Percentiles rank a stretch among this genome's conserved stretches.
Conservation (phyloP, 2,329 filamentous ascomycete species). For the Berkeleyomyces rouxiae region DNA sequence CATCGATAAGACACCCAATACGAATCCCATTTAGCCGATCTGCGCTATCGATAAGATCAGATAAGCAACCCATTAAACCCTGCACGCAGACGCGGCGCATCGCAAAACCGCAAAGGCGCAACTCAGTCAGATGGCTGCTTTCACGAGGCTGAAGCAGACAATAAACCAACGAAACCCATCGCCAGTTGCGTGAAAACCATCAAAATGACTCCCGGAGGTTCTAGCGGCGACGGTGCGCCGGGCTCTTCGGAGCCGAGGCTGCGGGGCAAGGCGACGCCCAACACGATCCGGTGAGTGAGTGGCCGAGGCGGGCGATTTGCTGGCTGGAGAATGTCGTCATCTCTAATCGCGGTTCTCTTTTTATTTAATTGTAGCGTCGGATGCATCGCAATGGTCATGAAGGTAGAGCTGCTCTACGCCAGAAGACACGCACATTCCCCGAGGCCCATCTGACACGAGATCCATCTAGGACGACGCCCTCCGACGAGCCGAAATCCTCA, state of each 20-base stretch:
- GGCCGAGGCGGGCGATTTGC: neutral
- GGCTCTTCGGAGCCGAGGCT: slow-evolving; percentile 43
- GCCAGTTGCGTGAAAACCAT: neutral
- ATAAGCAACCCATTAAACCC: neutral
- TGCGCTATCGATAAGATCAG: neutral
- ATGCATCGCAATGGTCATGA: slow-evolving; percentile 44
- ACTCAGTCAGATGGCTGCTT: neutral
- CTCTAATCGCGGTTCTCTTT: neutral
- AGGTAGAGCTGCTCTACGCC: slow-evolving; percentile 18
- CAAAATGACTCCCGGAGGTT: slow-evolving; percentile 6
- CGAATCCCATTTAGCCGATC: no score
- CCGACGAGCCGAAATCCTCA: slow-evolving; percentile 90
- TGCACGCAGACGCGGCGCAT: neutral
- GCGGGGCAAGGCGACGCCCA: slow-evolving; percentile 69
- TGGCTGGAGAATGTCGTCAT: neutral
- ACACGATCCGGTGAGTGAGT: slow-evolving; percentile 54
- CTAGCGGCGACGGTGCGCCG: slow-evolving; percentile 34
- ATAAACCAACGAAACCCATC: neutral
- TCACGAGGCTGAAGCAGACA: neutral
- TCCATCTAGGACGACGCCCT: slow-evolving; percentile 50
- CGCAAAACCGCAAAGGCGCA: neutral
- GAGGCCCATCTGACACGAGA: neutral
- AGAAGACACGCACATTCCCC: neutral
- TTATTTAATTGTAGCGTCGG: slow-evolving; percentile 25
- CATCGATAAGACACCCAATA: no score